These are phyloP conservation scores for Debaryomycetaceae sp. DNA, from an alignment of 1,139 yeast species.

Conservation along the genomic window DNA sequence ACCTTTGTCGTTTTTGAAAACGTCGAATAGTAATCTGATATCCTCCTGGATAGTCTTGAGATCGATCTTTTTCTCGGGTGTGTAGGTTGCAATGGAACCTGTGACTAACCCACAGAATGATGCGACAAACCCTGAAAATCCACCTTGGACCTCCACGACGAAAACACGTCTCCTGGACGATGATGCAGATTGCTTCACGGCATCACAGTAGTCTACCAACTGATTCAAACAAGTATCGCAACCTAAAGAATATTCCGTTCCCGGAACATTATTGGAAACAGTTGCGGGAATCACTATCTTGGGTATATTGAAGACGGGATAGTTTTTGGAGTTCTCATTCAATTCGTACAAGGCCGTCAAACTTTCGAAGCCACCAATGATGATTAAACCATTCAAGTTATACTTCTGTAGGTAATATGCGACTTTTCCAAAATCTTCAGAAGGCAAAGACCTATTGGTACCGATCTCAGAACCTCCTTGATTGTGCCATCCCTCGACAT, in stretches of 20 bases:
- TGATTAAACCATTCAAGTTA: slow-evolving; percentile 77
- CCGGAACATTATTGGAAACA: slow-evolving; percentile 96
- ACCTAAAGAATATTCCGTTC: slow-evolving; percentile 92
- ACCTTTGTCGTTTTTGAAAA: slow-evolving; percentile 74
- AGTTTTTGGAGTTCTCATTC: slow-evolving; percentile 63
- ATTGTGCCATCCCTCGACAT: slow-evolving; percentile 86
- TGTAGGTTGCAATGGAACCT: slow-evolving; percentile 90
- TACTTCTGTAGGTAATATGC: slow-evolving; percentile 89
- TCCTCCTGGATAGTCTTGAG: slow-evolving; percentile 74
- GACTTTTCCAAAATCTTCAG: slow-evolving; percentile 78
- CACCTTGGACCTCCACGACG: slow-evolving; percentile 97
- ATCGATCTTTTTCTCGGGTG: slow-evolving; percentile 83
- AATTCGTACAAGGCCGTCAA: slow-evolving; percentile 79
- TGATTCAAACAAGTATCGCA: slow-evolving; percentile 92
- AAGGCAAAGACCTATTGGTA: slow-evolving; percentile 85
- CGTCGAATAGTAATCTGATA: slow-evolving; percentile 63
- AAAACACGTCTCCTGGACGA: slow-evolving; percentile 93
- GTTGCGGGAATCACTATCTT: slow-evolving; percentile 94
- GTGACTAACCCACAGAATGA: slow-evolving; percentile 83
- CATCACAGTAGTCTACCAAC: slow-evolving; percentile 88
- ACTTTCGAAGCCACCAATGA: slow-evolving; percentile 96
- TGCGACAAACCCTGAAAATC: slow-evolving; percentile 91
- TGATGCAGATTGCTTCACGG: slow-evolving; percentile 90
- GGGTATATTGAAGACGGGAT: slow-evolving; percentile 91
- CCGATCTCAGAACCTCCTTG: slow-evolving; percentile 95